Conservation (phyloP, 768 basidiomycete genomes). For the Albatrellus ellisii region DNA sequence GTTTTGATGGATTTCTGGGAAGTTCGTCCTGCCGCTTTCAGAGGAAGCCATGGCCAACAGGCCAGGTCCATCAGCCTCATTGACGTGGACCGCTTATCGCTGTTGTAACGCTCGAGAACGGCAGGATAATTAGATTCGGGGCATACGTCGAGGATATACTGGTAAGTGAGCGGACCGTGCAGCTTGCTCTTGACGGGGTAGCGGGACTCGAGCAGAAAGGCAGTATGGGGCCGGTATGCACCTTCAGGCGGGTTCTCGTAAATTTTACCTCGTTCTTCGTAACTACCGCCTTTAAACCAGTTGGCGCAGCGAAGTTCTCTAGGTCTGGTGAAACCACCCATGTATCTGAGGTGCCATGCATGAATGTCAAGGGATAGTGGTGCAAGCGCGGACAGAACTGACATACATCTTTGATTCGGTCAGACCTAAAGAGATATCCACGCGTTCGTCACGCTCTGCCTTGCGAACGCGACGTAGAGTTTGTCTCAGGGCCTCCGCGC, state of each 20-base stretch:
- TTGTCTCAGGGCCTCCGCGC: neutral
- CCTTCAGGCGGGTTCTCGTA: conserved; percentile 21
- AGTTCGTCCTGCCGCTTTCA: no score
- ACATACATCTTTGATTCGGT: conserved; percentile 26
- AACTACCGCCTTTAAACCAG: conserved; percentile 24
- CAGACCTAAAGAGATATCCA: conserved; percentile 23
- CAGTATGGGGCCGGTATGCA: conserved; percentile 27
- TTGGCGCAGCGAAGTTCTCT: conserved; percentile 22
- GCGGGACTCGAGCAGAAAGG: conserved; percentile 25
- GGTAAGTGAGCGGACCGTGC: conserved; percentile 20
- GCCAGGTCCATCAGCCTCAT: conserved; percentile 24
- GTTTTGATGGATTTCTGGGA: no score
- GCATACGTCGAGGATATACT: conserved; percentile 24
- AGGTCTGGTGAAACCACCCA: conserved; percentile 28
- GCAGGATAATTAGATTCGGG: conserved; percentile 20
- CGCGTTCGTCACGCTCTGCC: conserved; percentile 30
- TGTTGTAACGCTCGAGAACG: conserved; percentile 22
- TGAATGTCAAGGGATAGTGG: neutral
- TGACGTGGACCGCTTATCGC: conserved; percentile 12
- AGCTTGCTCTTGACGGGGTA: conserved; percentile 19
- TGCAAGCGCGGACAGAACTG: no score
- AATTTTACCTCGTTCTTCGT: conserved; percentile 15
- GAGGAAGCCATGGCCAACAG: conserved; percentile 23
- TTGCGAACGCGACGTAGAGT: conserved; percentile 13
- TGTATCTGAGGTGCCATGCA: conserved; percentile 18